A percentile compares a stretch with the other conserved stretches of the same genome.
Evolutionary conservation across 2,329 filamentous ascomycete species (phyloP).

Genomic region (Colletotrichum sp.): DNA sequence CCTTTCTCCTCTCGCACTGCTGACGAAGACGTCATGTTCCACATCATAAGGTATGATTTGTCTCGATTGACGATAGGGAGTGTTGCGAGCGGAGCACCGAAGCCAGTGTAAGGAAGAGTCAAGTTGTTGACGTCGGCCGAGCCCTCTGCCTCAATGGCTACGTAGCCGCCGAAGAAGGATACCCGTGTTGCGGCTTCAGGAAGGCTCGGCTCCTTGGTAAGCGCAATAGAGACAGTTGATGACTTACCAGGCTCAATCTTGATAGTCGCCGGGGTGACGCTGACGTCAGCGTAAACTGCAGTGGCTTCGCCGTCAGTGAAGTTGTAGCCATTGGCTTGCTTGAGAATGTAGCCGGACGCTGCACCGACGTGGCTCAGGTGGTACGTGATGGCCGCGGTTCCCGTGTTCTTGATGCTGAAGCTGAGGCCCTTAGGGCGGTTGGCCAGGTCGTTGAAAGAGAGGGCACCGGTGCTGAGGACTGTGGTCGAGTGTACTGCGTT

Average conservation of each 20-base stretch:
- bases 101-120: not conserved
- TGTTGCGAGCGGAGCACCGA: not conserved
- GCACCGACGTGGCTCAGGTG: constrained; percentile 29
- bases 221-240: constrained; percentile 21
- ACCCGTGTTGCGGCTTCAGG: constrained; percentile 22
- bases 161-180: constrained; percentile 32
- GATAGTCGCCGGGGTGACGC: constrained; percentile 4
- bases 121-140: not conserved
- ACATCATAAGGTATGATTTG: not conserved
- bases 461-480: constrained; percentile 32
- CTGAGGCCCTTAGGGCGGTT: constrained; percentile 32
- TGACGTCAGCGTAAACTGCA: not conserved
- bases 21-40: not conserved
- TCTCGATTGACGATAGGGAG: not conserved
- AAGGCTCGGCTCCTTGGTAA: constrained; percentile 7
- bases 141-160: constrained; percentile 24
- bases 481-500: constrained; percentile 36
- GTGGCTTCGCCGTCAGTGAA: not conserved
- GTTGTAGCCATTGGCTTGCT: not conserved
- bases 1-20: not conserved
- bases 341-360: constrained; percentile 35
- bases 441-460: constrained; percentile 44
- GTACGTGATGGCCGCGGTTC: constrained; percentile 32
- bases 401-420: constrained; percentile 40
- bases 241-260: constrained; percentile 21